Conservation (phyloP, 1,284 basidiomycete genomes). For the Irpex lacteus region DNA sequence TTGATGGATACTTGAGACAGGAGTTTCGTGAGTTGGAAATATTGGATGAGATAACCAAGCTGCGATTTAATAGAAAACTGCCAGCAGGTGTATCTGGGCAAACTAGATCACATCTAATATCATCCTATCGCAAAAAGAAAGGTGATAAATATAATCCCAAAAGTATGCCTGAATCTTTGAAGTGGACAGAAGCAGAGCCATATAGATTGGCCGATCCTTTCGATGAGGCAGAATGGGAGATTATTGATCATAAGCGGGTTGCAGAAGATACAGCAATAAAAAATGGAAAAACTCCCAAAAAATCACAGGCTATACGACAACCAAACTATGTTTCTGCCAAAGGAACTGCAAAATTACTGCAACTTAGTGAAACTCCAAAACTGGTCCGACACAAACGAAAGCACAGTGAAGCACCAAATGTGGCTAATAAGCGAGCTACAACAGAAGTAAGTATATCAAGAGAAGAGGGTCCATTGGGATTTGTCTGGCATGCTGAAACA, state of each 20-base stretch:
- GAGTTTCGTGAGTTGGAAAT: constrained; percentile 34
- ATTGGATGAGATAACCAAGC: constrained; percentile 30
- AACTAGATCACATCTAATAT: constrained; percentile 18
- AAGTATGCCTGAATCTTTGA: neutral
- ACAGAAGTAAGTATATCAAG: too few species aligned
- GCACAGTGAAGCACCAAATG: too few species aligned
- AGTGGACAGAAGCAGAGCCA: neutral
- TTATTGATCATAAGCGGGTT: neutral
- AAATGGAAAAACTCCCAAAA: neutral
- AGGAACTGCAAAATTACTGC: neutral
- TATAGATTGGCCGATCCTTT: neutral
- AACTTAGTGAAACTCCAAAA: neutral
- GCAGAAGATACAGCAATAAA: neutral
- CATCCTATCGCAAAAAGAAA: neutral
- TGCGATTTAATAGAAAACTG: constrained; percentile 22
- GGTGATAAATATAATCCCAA: too few species aligned
- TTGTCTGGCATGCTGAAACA: neutral
- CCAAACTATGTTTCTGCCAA: neutral
- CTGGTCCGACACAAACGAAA: neutral
- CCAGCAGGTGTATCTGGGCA: constrained; percentile 17
- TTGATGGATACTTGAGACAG: constrained; percentile 19
- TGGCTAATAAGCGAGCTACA: neutral
- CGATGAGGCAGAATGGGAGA: neutral
- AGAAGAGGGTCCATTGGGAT: neutral
- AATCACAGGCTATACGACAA: too few species aligned